Percentiles rank a stretch among this genome's conserved stretches.
Evolutionary conservation across 768 basidiomycete species (phyloP).

Genomic region (Mycena latifolia): DNA sequence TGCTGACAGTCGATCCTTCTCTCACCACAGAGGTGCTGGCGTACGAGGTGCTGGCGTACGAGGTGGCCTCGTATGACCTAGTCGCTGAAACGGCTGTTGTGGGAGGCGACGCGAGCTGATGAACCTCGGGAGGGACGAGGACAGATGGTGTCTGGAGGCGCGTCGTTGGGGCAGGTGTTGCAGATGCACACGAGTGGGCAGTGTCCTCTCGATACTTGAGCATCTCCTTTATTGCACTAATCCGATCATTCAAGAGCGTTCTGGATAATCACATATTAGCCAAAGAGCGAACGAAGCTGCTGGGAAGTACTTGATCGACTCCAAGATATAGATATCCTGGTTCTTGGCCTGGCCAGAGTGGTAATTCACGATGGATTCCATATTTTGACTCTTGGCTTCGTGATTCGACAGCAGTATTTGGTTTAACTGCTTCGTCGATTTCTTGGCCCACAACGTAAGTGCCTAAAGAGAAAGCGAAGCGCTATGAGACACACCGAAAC

Average conservation of each 20-base stretch:
- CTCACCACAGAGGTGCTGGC: constrained; percentile 7
- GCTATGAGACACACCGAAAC: constrained; percentile 36
- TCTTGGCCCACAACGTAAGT: constrained; percentile 38
- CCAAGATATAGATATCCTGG: constrained; percentile 56
- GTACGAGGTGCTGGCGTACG: constrained; percentile 26
- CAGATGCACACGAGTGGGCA: neutral
- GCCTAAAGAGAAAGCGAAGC: neutral
- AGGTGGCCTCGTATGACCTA: constrained; percentile 8
- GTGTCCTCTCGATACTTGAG: constrained; percentile 42
- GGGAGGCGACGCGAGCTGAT: constrained; percentile 6
- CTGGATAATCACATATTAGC: constrained; percentile 11
- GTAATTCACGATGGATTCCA: constrained; percentile 41
- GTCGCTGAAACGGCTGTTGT: constrained; percentile 1
- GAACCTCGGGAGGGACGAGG: neutral
- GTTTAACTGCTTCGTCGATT: constrained; percentile 44
- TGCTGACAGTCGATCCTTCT: constrained; percentile 11
- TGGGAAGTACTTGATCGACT: constrained; percentile 52
- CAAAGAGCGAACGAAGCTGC: neutral
- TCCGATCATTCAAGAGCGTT: constrained; percentile 48
- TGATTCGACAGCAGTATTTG: constrained; percentile 46
- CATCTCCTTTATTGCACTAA: constrained; percentile 51
- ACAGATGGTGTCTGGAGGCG: constrained; percentile 21
- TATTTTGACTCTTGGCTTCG: constrained; percentile 41
- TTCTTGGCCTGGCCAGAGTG: constrained; percentile 39
- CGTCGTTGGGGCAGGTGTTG: neutral